Percentiles rank a stretch among this genome's conserved stretches.
phyloP scores from a whole-genome alignment of 352 stramenopile species.

The Pythium guiyangense region DNA sequence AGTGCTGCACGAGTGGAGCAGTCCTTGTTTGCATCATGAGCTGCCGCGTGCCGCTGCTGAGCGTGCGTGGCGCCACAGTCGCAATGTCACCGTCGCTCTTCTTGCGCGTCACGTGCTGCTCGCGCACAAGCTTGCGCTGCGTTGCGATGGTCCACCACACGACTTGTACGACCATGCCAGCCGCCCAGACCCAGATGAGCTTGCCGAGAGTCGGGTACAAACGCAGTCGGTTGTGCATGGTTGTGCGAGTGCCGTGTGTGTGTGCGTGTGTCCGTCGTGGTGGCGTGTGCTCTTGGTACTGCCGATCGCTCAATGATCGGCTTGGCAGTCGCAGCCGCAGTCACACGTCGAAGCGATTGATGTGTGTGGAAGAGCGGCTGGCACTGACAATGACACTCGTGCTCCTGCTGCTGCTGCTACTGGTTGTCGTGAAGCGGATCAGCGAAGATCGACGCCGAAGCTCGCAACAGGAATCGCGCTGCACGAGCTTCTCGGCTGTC shows the following conservation, averaged over 20 bases:
- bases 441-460: no score
- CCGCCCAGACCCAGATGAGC: constrained; percentile 24
- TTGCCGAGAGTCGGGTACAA: constrained; percentile 34
- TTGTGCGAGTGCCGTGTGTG: not conserved
- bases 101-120: not conserved
- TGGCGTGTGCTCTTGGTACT: no score
- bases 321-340: no score
- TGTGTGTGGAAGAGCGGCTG: no score
- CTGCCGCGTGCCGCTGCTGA: not conserved
- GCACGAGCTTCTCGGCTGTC: no score
- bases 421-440: no score
- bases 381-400: no score
- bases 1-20: not conserved
- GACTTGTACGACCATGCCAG: constrained; percentile 26
- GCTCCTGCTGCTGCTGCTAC: no score
- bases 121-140: not conserved
- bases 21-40: not conserved
- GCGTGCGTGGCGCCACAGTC: not conserved
- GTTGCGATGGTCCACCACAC: constrained; percentile 12
- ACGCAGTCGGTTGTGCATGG: constrained; percentile 33
- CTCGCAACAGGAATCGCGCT: no score
- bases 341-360: no score
- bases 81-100: constrained; percentile 11
- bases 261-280: no score
- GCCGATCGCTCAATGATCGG: no score